Evolutionary conservation across 108 stramenopile species (phyloP), one percentile per base, ranked within the genome.

Genomic region (Nannochloropsis gaditana): DNA sequence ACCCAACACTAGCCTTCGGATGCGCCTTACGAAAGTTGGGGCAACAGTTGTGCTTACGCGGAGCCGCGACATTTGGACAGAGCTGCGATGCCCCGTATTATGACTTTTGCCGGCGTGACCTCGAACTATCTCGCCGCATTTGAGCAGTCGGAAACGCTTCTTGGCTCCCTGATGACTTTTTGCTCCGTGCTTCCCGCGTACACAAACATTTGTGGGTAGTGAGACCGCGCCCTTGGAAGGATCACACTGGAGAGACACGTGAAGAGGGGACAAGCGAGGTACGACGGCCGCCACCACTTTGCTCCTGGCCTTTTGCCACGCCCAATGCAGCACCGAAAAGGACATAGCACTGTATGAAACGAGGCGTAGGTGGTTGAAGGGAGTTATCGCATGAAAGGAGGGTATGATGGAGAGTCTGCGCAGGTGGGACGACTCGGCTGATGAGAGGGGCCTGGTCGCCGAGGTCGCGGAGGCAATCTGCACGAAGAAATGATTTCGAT

Each of bases 31-130:
- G n/a, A 73, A 73, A n/a, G 19, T 6, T 8, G 59, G 59, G 59
- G 59, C 59, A n/a, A 73, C n/a, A 5, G 59, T 73, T 15, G 59
- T 73, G 59, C 59, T 73, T n/a, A 73, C 59, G n/a, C 59, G 59
- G 59, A 73, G 59, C n/a, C 59, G 15, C 59, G 59, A 73, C 59
- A 73, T 73, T 73, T 73, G 59, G 19, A 73, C 59, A 73, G 59
- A n/a, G 59, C 59, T 73, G 59, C 59, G 59, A 73, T 73, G 59
- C 59, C 59, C 59, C 2, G 59, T 73, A n/a, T 73, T 73, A n/a
- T 73, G 59, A n/a, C 59, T 73, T n/a, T 73, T 73, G 6, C 59
- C 59, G 5, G 59, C 59, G 8, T 73, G 59, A 15, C 59, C 59
- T 4, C 59, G 59, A 15, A 6, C 3, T n/a, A 73, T n/a, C 3